These are phyloP conservation scores for Laburnicola sp. DNA, from an alignment of 2,329 filamentous ascomycete genomes.

Conservation along the genomic window DNA sequence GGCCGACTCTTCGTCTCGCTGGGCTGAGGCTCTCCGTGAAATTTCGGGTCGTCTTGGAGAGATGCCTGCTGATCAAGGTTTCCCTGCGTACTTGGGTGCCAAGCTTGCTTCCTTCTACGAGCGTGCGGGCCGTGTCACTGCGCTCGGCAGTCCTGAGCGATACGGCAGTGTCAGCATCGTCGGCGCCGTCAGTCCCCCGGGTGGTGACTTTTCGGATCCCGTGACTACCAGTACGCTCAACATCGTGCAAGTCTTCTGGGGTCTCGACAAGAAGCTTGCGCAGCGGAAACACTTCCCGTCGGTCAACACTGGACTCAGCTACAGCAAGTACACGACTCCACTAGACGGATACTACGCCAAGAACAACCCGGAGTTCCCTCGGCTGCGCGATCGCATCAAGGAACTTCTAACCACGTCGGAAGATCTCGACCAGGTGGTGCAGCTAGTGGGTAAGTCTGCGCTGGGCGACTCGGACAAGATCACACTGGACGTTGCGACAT, in stretches of 20 bases:
- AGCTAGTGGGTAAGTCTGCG: slow-evolving; percentile 96
- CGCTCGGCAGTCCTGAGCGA: slow-evolving; percentile 86
- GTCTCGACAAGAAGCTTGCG: slow-evolving; percentile 98
- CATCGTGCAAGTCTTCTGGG: slow-evolving; percentile 99
- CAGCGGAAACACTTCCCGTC: slow-evolving; percentile 99
- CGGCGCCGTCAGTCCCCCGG: slow-evolving; percentile 93
- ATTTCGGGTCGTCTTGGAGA: slow-evolving; percentile 98
- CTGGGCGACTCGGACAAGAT: slow-evolving; percentile 98
- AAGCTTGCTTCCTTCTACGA: slow-evolving; percentile 99
- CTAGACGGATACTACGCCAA: slow-evolving; percentile 95
- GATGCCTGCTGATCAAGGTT: slow-evolving; percentile 99
- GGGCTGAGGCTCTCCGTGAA: slow-evolving; percentile 98
- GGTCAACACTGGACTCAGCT: slow-evolving; percentile 91
- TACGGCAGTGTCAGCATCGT: slow-evolving; percentile 95
- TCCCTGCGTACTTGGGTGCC: slow-evolving; percentile 93
- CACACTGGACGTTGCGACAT: slow-evolving; percentile 84
- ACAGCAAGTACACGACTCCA: slow-evolving; percentile 91
- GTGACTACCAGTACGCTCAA: slow-evolving; percentile 90
- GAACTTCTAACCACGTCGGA: slow-evolving; percentile 93
- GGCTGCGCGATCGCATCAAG: slow-evolving; percentile 88
- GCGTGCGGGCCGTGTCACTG: slow-evolving; percentile 83
- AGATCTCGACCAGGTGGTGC: slow-evolving; percentile 97
- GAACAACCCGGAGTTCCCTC: slow-evolving; percentile 90
- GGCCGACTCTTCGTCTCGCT: slow-evolving; percentile 97
- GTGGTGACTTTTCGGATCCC: slow-evolving; percentile 98